phyloP scores from a whole-genome alignment of 257 asterid genomes.

The Solanum lignicaule region DNA sequence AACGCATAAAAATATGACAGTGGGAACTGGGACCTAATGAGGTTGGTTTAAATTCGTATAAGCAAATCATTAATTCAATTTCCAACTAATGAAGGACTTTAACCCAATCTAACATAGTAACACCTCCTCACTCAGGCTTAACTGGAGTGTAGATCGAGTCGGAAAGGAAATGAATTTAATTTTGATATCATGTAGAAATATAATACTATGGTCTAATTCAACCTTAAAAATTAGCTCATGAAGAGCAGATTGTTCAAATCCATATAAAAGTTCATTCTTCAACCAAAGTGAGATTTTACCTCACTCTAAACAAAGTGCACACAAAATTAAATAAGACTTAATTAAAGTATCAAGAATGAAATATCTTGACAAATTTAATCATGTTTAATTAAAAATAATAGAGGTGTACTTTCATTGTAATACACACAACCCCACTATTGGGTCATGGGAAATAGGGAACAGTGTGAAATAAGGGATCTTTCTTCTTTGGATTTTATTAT shows the following conservation, averaged over 20 bases:
- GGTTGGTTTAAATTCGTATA: too few relatives aligned
- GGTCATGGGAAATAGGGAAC: background rate
- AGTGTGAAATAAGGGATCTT: background rate
- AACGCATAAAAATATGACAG: too few relatives aligned
- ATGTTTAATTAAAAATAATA: background rate
- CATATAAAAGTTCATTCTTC: background rate
- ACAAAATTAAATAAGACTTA: background rate
- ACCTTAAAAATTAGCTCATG: background rate
- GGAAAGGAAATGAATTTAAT: background rate
- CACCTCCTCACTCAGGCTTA: background rate
- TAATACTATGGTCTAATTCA: background rate
- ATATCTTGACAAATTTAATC: background rate
- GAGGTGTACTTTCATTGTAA: background rate
- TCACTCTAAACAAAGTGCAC: background rate
- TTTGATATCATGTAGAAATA: background rate
- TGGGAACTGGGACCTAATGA: too few relatives aligned
- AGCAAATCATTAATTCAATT: too few relatives aligned
- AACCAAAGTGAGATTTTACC: background rate
- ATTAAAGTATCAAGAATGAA: background rate
- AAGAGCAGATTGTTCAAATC: rapidly evolving
- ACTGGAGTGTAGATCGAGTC: rapidly evolving
- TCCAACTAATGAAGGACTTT: background rate
- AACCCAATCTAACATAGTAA: background rate
- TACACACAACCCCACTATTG: background rate
- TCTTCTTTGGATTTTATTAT: background rate